phyloP scores from a whole-genome alignment of 768 basidiomycete genomes.

The Leccinum imitatum region DNA sequence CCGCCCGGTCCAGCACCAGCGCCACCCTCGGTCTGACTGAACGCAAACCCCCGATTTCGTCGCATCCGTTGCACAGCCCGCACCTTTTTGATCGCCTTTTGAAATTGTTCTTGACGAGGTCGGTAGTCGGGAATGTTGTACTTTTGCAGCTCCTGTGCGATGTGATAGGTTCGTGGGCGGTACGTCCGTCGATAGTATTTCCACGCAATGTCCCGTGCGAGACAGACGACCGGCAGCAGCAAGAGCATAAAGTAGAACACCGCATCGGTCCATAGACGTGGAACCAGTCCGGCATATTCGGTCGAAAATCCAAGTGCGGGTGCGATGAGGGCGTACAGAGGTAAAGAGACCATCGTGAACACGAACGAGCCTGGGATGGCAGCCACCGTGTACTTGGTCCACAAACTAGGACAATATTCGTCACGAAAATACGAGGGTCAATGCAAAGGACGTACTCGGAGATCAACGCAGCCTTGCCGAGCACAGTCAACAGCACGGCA shows the following conservation, averaged over 20 bases:
- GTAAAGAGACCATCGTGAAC: conserved; percentile 95
- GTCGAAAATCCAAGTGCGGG: conserved; percentile 86
- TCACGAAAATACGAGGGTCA: neutral
- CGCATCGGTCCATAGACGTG: conserved; percentile 82
- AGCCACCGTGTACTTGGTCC: conserved; percentile 99
- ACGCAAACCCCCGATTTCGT: conserved; percentile 94
- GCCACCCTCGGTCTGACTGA: conserved; percentile 92
- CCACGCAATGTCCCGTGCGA: conserved; percentile 90
- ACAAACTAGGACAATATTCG: conserved; percentile 57
- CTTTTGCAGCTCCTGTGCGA: conserved; percentile 98
- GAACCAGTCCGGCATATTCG: conserved; percentile 88
- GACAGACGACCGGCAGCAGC: conserved; percentile 80
- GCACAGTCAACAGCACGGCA: conserved; percentile 87
- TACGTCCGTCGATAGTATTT: conserved; percentile 97
- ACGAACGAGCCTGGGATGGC: conserved; percentile 97
- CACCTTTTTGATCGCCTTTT: conserved; percentile 99
- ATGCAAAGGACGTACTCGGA: conserved; percentile 75
- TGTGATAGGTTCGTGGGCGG: conserved; percentile 90
- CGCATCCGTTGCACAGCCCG: conserved; percentile 98
- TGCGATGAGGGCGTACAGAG: conserved; percentile 84
- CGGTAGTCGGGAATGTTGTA: conserved; percentile 97
- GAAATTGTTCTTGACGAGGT: conserved; percentile 98
- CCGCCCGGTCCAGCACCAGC: conserved; percentile 14
- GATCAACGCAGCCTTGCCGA: conserved; percentile 95
- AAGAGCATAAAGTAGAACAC: conserved; percentile 91